A percentile compares a stretch with the other conserved stretches of the same genome.
Evolutionary conservation across 495 filamentous ascomycete species (phyloP).

Genomic region (Lindgomyces ingoldianus): DNA sequence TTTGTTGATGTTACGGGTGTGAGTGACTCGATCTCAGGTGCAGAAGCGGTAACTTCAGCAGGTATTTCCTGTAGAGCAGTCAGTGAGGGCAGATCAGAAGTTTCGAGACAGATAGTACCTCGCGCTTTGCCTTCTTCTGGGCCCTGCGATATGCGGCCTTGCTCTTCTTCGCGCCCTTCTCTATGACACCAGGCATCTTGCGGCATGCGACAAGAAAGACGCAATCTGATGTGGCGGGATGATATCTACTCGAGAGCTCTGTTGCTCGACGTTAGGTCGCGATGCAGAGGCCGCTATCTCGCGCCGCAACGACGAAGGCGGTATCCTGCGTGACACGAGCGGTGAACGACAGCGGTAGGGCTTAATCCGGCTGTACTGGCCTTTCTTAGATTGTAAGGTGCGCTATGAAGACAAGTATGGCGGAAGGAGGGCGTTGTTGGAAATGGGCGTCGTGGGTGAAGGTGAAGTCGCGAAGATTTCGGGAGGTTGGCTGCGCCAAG

Average conservation of each 20-base stretch:
- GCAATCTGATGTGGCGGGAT: neutral
- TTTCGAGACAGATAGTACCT: slow-evolving; percentile 21
- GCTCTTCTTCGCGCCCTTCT: slow-evolving; percentile 31
- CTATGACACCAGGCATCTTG: slow-evolving; percentile 24
- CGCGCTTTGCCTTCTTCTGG: slow-evolving; percentile 39
- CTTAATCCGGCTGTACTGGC: neutral
- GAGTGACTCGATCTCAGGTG: slow-evolving; percentile 6
- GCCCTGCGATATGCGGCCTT: slow-evolving; percentile 43
- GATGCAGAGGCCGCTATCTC: neutral
- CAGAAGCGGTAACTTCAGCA: slow-evolving; percentile 11
- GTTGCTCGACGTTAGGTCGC: neutral
- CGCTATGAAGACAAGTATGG: neutral
- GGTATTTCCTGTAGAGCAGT: slow-evolving; percentile 13
- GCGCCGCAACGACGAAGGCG: neutral
- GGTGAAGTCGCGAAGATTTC: neutral
- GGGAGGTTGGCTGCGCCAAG: neutral
- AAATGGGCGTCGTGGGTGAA: neutral
- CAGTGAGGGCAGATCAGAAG: neutral
- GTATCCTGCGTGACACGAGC: neutral
- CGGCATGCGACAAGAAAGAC: neutral
- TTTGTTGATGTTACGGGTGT: slow-evolving; percentile 9
- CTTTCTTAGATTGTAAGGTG: neutral
- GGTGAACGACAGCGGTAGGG: neutral
- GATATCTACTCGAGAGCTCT: neutral
- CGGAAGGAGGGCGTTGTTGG: neutral